Evolutionary conservation across 306 rosid genomes (phyloP), one percentile per base, ranked within the genome.

Genomic region (Argentina anserina): DNA sequence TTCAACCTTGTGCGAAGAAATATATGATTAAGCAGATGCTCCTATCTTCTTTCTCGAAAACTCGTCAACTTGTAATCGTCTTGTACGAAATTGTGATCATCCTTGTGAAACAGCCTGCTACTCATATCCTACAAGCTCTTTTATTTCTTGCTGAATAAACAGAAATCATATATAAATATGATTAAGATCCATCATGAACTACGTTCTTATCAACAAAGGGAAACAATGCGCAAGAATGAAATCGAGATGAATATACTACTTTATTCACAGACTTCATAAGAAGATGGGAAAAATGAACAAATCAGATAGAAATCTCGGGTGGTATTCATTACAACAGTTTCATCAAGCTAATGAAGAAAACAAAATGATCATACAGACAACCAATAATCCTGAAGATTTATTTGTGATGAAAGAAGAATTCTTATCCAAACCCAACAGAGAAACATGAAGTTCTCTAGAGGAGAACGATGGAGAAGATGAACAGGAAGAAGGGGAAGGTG

Each of bases 381-480:
- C n/a, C 21, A 67, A 45, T 46, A 10, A 20, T 17, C 59, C 25
- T 59, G 76, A 8, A 33, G 42, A 28, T 29, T 8, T 5, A 42
- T 58, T 29, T 60, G 21, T n/a, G 34, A 72, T 26, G 10, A 59
- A 71, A 28, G 29, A 77, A 61, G 25, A 71, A 70, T 77, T 73
- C 11, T 70, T 66, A 67, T 50, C 34, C 65, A 70, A 81, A 69
- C 65, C 79, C 73, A 74, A 75, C 47, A 50, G 87, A 82, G 86
- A 84, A 70, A 77, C 75, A 82, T 64, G 79, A 60, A 53, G 65
- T 33, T 9, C 55, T 65, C 31, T 45, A 63, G 53, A 7, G 17
- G 60, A 37, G 59, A 42, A 65, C 20, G 8, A 60, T 23, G 65
- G 41, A 63, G 71, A 36, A n/a, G n/a, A 33, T 39, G 50, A 64